A percentile compares a stretch with the other conserved stretches of the same genome.
Evolutionary conservation across 1,139 yeast species (phyloP).

Genomic region (Nakaseomyces glabratus): DNA sequence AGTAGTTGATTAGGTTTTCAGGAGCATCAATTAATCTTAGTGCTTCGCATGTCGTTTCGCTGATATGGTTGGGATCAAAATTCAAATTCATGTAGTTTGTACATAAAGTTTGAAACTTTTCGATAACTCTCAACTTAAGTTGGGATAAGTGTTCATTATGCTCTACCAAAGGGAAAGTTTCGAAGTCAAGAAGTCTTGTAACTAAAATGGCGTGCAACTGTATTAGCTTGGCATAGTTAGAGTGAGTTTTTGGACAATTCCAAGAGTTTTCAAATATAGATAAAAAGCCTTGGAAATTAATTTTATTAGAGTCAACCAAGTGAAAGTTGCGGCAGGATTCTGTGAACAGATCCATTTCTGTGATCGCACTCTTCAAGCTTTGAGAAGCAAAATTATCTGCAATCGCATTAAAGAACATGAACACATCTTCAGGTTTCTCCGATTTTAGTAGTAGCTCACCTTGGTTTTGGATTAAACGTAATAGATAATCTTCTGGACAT

Average conservation of each 20-base stretch:
- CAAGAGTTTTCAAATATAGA: slow-evolving; percentile 23
- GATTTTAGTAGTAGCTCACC: slow-evolving; percentile 19
- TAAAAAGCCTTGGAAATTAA: slow-evolving; percentile 24
- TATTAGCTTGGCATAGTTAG: slow-evolving; percentile 21
- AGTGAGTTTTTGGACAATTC: slow-evolving; percentile 24
- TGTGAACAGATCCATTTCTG: slow-evolving; percentile 28
- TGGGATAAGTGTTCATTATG: slow-evolving; percentile 32
- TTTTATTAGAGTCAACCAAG: slow-evolving; percentile 13
- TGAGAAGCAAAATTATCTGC: slow-evolving; percentile 20
- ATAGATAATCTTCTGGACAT: slow-evolving; percentile 28
- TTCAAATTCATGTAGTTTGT: slow-evolving; percentile 22
- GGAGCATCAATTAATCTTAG: slow-evolving; percentile 22
- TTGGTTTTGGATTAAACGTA: slow-evolving; percentile 31
- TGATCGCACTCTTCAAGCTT: slow-evolving; percentile 17
- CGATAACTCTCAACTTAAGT: slow-evolving; percentile 26
- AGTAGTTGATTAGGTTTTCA: slow-evolving; percentile 19
- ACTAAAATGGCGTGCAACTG: slow-evolving; percentile 37
- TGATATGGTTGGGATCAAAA: slow-evolving; percentile 20
- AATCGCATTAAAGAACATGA: slow-evolving; percentile 27
- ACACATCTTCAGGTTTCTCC: slow-evolving; percentile 7
- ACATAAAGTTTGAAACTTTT: slow-evolving; percentile 19
- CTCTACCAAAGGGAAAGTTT: slow-evolving; percentile 39
- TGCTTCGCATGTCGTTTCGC: slow-evolving; percentile 26
- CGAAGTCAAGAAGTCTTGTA: slow-evolving; percentile 45
- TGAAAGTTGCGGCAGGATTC: slow-evolving; percentile 19